These are phyloP conservation scores for Malus sieversii DNA, from an alignment of 306 rosid species.

Conservation along the genomic window DNA sequence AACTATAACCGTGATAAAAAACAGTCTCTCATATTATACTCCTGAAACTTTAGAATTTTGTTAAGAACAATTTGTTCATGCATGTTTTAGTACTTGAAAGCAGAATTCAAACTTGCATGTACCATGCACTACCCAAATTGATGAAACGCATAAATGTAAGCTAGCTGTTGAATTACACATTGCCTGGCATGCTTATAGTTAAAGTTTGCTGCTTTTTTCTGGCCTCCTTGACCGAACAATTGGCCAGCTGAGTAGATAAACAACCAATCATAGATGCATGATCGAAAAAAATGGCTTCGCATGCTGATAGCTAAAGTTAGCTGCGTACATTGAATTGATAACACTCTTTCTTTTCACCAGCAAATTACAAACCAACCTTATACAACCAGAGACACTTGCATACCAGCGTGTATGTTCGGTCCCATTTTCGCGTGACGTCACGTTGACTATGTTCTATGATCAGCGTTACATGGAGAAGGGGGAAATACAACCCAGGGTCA, in stretches of 20 bases:
- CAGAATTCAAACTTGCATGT: not conserved
- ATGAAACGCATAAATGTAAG: not conserved
- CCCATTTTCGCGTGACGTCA: too few species aligned
- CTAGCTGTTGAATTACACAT: not conserved
- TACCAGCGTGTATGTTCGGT: not conserved
- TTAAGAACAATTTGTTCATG: not conserved
- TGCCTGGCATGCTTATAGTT: not conserved
- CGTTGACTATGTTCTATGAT: not conserved
- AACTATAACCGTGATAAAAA: too few species aligned
- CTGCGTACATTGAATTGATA: not conserved
- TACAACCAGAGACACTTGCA: not conserved
- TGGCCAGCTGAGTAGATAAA: not conserved
- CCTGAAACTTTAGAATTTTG: not conserved
- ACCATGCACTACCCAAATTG: slow-evolving; percentile 1
- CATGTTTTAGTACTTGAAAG: not conserved
- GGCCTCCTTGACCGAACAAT: not conserved
- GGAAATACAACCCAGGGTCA: not conserved
- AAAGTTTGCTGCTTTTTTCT: not conserved
- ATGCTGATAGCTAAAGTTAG: not conserved
- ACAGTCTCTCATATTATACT: not conserved
- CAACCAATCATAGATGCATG: not conserved
- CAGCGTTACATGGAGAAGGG: not conserved
- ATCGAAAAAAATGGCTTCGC: not conserved
- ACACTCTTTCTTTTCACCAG: not conserved
- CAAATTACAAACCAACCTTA: not conserved